Percentiles rank a stretch among this genome's conserved stretches.
Evolutionary conservation across 129 eudicot species (phyloP).

Genomic region (Helichrysum umbraculigerum): DNA sequence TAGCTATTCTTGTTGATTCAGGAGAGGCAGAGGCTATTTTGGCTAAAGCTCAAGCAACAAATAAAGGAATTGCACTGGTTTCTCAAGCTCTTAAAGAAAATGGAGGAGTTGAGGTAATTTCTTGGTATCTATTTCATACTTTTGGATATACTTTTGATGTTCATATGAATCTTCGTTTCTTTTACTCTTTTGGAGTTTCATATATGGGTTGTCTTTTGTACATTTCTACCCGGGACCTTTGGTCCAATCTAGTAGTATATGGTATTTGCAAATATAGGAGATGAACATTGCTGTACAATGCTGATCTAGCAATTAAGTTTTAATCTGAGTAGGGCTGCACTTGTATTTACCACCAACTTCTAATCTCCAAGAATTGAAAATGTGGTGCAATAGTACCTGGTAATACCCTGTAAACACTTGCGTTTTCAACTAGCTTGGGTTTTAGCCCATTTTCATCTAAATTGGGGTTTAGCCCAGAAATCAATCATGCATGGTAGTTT

Average conservation of each 20-base stretch:
- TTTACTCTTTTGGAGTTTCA: neutral
- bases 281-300: neutral
- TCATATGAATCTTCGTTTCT: neutral
- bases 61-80: constrained; percentile 71
- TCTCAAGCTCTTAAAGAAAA: constrained; percentile 61
- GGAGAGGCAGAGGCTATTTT: constrained; percentile 97
- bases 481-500: neutral
- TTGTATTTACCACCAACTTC: neutral
- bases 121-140: constrained; percentile 7
- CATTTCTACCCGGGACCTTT: neutral
- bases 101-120: constrained; percentile 77
- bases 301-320: neutral
- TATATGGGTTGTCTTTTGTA: neutral
- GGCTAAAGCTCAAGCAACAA: constrained; percentile 76
- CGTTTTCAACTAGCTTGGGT: neutral
- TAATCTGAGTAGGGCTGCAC: neutral
- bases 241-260: neutral
- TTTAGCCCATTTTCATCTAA: neutral
- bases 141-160: constrained; percentile 4
- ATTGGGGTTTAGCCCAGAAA: neutral
- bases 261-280: constrained; percentile 9
- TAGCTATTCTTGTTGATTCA: constrained; percentile 29
- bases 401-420: neutral
- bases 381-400: neutral
- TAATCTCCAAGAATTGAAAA: neutral